These are phyloP conservation scores for Cryptococcus sp. DNA, from an alignment of 1,284 basidiomycete species.

Conservation along the genomic window DNA sequence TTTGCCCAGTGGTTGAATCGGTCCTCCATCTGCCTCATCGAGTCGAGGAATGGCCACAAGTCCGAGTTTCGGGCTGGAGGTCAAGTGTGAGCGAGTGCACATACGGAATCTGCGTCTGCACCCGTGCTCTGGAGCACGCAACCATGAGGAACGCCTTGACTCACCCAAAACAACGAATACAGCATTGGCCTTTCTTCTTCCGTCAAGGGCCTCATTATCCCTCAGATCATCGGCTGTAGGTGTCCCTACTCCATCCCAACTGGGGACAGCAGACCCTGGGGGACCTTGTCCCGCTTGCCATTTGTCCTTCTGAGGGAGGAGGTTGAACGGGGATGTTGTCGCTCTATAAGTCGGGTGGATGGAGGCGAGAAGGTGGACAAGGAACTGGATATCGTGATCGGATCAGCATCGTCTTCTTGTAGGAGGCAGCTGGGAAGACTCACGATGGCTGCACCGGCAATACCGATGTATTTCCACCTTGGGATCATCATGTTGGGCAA, in stretches of 20 bases:
- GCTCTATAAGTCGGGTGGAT: slow-evolving; percentile 49
- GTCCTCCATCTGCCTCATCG: slow-evolving; percentile 55
- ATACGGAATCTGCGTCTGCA: no score
- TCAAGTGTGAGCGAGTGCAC: no score
- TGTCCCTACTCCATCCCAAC: slow-evolving; percentile 15
- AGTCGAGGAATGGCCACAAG: slow-evolving; percentile 65
- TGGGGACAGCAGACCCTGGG: slow-evolving; percentile 31
- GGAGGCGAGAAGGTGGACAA: slow-evolving; percentile 46
- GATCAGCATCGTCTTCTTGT: not conserved
- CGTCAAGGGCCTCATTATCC: slow-evolving; percentile 29
- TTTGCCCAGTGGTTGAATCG: slow-evolving; percentile 75
- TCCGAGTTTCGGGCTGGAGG: slow-evolving; percentile 72
- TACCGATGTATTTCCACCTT: slow-evolving; percentile 47
- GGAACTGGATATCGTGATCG: slow-evolving; percentile 23
- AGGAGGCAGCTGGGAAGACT: slow-evolving; percentile 1
- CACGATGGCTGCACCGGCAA: slow-evolving; percentile 41
- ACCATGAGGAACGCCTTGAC: slow-evolving; percentile 2
- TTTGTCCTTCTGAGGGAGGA: slow-evolving; percentile 14
- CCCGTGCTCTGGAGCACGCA: no score
- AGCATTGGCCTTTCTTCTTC: slow-evolving; percentile 70
- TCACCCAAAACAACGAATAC: slow-evolving; percentile 72
- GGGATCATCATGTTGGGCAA: slow-evolving; percentile 42
- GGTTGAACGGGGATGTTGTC: slow-evolving; percentile 34
- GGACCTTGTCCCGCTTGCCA: slow-evolving; percentile 10
- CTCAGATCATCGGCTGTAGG: slow-evolving; percentile 34